Conservation (phyloP, 1,139 yeast species). For the Blastobotrys malaysiensis region DNA sequence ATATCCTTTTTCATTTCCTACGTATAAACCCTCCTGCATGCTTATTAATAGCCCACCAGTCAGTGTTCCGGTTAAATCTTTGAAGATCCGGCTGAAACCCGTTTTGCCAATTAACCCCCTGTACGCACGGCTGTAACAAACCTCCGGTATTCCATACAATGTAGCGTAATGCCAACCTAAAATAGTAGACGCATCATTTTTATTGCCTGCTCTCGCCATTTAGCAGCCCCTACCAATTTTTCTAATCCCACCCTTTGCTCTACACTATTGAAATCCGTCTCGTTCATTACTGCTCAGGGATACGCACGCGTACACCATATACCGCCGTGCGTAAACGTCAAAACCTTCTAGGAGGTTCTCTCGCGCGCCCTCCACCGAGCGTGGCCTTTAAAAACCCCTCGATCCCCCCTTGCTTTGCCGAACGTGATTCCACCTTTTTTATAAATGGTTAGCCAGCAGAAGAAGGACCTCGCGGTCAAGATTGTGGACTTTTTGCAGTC, state of each 20-base stretch:
- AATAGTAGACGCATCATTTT: too few species aligned
- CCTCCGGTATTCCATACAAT: too few species aligned
- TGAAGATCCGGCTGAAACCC: background rate
- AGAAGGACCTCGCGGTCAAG: slow-evolving; percentile 69
- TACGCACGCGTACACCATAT: background rate
- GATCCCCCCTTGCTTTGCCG: background rate
- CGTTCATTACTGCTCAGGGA: too few species aligned
- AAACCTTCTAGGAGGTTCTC: background rate
- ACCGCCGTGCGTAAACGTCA: background rate
- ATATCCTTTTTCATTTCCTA: too few species aligned
- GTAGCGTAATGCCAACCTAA: too few species aligned
- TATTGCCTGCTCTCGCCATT: too few species aligned
- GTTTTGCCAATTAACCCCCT: background rate
- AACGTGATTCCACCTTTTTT: background rate
- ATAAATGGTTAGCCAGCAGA: slow-evolving; percentile 12
- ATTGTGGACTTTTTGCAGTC: slow-evolving; percentile 66
- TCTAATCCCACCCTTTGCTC: too few species aligned
- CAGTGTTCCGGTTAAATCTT: too few species aligned
- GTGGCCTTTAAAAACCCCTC: background rate
- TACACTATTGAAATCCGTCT: too few species aligned
- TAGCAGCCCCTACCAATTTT: too few species aligned
- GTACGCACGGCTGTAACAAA: background rate
- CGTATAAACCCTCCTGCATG: too few species aligned
- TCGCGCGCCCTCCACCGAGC: background rate
- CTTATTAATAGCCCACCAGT: too few species aligned